Base-by-base conservation (phyloP, 768 basidiomycete species). In the Zangia roseola region DNA sequence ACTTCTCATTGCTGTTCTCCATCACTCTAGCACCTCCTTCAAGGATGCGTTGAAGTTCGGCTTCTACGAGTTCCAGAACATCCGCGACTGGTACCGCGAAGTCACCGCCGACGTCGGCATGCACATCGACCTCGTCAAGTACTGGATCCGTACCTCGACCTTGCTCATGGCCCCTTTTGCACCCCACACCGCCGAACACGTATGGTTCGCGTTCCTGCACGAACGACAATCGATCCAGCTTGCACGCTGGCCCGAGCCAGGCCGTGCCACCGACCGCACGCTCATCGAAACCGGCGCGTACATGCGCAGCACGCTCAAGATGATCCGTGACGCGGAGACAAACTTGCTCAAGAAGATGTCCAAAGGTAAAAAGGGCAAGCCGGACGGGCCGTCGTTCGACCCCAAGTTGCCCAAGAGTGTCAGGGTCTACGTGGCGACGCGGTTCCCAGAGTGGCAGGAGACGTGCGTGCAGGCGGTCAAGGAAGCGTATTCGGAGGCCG, bases 371-470 rank as follows among this genome's bases (percentile, higher is more conserved):
- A 87, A 82, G 58, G 72, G 69, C 50, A 79, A 75, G 54, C 61
- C 52, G 25, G 66, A 63, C 16, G 72, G 72, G 16, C 64, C 69
- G n/a, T 56, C 74, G 45, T 97, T 87, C 62, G 94, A 97, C 63
- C 86, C 91, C 9, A 88, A 86, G 69, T 83, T 84, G 59, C 84
- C 91, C 2, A 94, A 91, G 73, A 82, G 79, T 42, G 87, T 94
- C 16, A 75, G 88, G 52, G 78, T 98, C n/a, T 97, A 90, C 67
- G 90, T 97, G 43, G 90, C 97, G 48, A 90, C 81, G 20, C 67
- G 73, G 41, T 98, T 94, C 81, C 97, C 97, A 0, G 86, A 84
- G 56, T 99, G 97, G 95, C 95, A 99, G 68, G 83, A 92, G 57
- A 67, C 69, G 23, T 89, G 89, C 60, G 87, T 97, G 42, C 79